Evolutionary conservation across 2,329 filamentous ascomycete species (phyloP).

Genomic region (Fusarium setosum): DNA sequence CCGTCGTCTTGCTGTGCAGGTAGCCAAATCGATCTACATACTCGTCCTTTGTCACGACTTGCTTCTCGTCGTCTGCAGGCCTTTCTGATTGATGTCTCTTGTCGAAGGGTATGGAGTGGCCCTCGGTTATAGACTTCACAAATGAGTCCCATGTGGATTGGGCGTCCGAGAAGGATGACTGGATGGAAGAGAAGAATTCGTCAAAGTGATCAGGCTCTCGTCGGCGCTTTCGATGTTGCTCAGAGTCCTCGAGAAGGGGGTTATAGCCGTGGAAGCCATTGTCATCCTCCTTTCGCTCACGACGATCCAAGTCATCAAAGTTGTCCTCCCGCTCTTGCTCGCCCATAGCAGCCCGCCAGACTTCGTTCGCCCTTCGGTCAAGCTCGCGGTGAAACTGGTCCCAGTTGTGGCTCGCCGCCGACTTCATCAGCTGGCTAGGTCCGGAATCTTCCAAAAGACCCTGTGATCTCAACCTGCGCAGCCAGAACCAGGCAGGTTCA

Average conservation of each 20-base stretch:
- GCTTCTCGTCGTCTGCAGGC: constrained; percentile 37
- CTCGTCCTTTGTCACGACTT: constrained; percentile 53
- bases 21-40: constrained; percentile 57
- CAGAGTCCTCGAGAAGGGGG: constrained; percentile 12
- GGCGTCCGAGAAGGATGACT: constrained; percentile 50
- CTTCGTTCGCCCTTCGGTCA: constrained; percentile 41
- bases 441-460: constrained; percentile 50
- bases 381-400: constrained; percentile 47
- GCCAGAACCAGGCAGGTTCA: constrained; percentile 57
- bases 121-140: constrained; percentile 48
- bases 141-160: constrained; percentile 56
- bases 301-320: constrained; percentile 20
- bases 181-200: constrained; percentile 54
- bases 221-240: constrained; percentile 12
- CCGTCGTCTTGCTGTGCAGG: constrained; percentile 54
- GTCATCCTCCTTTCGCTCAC: constrained; percentile 17
- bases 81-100: constrained; percentile 15
- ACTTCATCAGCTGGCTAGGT: constrained; percentile 24
- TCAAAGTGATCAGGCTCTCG: constrained; percentile 50
- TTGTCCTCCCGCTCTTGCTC: constrained; percentile 23
- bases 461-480: constrained; percentile 51
- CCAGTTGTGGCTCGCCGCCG: constrained; percentile 39
- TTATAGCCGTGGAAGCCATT: constrained; percentile 18
- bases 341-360: constrained; percentile 40
- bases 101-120: constrained; percentile 11